A percentile compares a stretch with the other conserved stretches of the same genome.
These are phyloP conservation scores for Cardamine occulta DNA, from an alignment of 345 rosid species.

Conservation along the genomic window DNA sequence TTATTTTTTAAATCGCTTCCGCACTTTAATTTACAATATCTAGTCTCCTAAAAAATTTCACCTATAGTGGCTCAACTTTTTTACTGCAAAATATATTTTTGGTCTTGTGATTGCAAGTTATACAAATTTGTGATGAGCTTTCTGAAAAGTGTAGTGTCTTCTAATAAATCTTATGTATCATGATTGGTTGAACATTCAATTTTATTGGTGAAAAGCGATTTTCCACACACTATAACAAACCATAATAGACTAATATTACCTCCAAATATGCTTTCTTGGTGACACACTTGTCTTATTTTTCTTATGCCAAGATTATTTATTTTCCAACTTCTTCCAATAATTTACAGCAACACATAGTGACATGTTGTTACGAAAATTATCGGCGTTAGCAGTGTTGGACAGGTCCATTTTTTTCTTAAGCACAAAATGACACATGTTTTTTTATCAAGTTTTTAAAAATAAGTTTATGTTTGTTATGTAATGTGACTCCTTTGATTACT, in stretches of 20 bases:
- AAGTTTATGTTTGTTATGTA: slow-evolving; percentile 2
- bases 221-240: not conserved
- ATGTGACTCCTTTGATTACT: slow-evolving; percentile 4
- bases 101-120: slow-evolving; percentile 18
- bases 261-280: slow-evolving; percentile 9
- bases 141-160: slow-evolving; percentile 31
- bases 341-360: not conserved
- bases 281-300: not conserved
- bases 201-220: slow-evolving; percentile 24
- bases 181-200: slow-evolving; percentile 29
- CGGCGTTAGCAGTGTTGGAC: not conserved
- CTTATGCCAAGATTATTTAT: not conserved
- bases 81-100: slow-evolving; percentile 9
- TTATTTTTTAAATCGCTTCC: no score
- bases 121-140: slow-evolving; percentile 17
- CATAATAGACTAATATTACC: not conserved
- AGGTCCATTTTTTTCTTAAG: not conserved
- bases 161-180: slow-evolving; percentile 30
- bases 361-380: not conserved
- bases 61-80: slow-evolving; percentile 25
- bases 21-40: no score
- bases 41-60: no score
- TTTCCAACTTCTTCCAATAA: not conserved
- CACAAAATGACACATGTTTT: not conserved
- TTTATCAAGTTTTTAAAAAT: no score